Percentiles rank a stretch among this genome's conserved stretches.
phyloP scores from a whole-genome alignment of 2,329 filamentous ascomycete genomes.

The Nakataea oryzae region DNA sequence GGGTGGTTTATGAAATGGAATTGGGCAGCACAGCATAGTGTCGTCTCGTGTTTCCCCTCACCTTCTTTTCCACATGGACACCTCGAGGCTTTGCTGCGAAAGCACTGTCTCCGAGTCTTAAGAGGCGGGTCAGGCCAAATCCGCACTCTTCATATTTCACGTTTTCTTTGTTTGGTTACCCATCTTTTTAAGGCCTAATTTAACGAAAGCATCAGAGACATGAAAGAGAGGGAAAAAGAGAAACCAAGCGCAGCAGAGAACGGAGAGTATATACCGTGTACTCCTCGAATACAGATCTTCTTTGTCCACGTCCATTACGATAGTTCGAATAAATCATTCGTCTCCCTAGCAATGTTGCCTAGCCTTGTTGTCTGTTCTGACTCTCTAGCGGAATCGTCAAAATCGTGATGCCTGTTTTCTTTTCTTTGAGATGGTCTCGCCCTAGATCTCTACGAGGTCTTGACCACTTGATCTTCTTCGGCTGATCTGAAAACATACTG shows the following conservation, averaged over 20 bases:
- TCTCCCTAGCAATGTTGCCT: neutral
- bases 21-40: neutral
- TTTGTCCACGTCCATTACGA: neutral
- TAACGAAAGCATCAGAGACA: neutral
- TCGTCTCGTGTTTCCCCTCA: neutral
- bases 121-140: neutral
- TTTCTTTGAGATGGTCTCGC: neutral
- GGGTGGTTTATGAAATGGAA: neutral
- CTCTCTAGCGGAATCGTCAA: neutral
- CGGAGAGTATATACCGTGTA: neutral
- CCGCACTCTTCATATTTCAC: neutral
- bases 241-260: neutral
- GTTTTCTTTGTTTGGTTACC: neutral
- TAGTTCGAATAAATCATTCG: neutral
- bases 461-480: neutral
- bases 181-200: neutral
- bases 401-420: neutral
- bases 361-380: neutral
- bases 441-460: neutral
- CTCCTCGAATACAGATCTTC: neutral
- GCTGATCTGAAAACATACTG: too few relatives aligned
- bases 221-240: neutral
- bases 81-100: neutral
- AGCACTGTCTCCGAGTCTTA: neutral
- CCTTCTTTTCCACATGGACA: neutral